These are phyloP conservation scores for Cystobasidiaceae sp. DNA, from an alignment of 1,284 basidiomycete genomes.

Conservation along the genomic window DNA sequence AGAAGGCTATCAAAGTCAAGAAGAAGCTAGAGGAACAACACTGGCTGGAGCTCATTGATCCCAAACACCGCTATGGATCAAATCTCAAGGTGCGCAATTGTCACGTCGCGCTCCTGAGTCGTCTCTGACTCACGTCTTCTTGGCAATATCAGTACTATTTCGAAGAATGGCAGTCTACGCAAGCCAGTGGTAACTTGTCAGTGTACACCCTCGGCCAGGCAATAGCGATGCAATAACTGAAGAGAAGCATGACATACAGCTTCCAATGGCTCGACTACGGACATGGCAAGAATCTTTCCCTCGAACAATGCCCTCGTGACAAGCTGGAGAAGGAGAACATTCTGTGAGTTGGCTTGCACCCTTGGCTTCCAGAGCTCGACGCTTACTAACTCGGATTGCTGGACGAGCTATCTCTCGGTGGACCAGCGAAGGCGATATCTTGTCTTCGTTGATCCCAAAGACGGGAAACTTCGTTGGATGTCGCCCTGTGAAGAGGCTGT, in stretches of 20 bases:
- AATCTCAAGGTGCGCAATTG: constrained; percentile 15
- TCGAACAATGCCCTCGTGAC: constrained; percentile 60
- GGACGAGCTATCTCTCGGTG: constrained; percentile 60
- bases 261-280: constrained; percentile 62
- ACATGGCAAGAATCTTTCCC: constrained; percentile 60
- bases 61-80: constrained; percentile 30
- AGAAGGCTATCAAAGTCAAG: constrained; percentile 30
- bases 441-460: constrained; percentile 52
- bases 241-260: too few species aligned
- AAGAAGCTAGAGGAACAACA: constrained; percentile 31
- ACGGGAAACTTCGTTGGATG: constrained; percentile 66
- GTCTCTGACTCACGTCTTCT: too few species aligned
- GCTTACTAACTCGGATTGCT: too few species aligned
- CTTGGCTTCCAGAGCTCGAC: too few species aligned
- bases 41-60: constrained; percentile 30
- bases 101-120: not conserved
- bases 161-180: constrained; percentile 24
- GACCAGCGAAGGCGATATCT: constrained; percentile 69
- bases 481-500: not conserved
- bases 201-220: not conserved
- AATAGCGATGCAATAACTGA: too few species aligned
- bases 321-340: constrained; percentile 62
- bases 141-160: constrained; percentile 30
- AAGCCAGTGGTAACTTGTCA: constrained; percentile 61
- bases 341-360: too few species aligned